Conservation (phyloP, 495 filamentous ascomycete species). For the Pseudevernia furfuracea region DNA sequence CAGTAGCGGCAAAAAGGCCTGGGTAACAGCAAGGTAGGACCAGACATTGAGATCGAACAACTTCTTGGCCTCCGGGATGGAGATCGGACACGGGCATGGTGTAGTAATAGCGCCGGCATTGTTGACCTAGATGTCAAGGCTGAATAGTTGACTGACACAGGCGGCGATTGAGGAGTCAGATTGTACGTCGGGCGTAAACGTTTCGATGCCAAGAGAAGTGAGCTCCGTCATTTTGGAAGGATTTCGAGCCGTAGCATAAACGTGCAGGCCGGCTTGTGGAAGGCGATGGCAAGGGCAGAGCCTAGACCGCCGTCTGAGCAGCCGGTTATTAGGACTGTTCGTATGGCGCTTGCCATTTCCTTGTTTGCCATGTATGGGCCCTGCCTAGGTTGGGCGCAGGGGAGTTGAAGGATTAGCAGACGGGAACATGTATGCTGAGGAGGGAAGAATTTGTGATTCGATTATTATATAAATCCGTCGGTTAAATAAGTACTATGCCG, state of each 20-base stretch:
- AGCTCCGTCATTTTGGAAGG: constrained; percentile 22
- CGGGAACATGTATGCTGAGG: too few species aligned
- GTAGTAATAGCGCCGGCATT: constrained; percentile 53
- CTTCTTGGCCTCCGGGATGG: constrained; percentile 42
- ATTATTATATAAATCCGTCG: too few species aligned
- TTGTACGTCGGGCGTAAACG: neutral
- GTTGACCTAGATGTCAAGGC: constrained; percentile 44
- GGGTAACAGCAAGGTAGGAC: constrained; percentile 46
- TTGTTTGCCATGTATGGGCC: neutral
- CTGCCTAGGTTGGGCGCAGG: too few species aligned
- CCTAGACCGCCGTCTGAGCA: constrained; percentile 41
- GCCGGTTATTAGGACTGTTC: constrained; percentile 41
- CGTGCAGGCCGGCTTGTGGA: constrained; percentile 33
- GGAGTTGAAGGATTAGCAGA: too few species aligned
- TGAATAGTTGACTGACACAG: constrained; percentile 38
- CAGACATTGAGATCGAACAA: constrained; percentile 60
- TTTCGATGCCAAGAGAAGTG: constrained; percentile 24
- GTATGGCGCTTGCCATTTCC: neutral
- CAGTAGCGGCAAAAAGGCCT: constrained; percentile 48
- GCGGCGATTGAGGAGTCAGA: constrained; percentile 39
- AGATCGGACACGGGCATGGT: constrained; percentile 48
- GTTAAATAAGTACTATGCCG: too few species aligned
- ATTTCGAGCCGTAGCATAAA: constrained; percentile 37
- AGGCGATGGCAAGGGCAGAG: constrained; percentile 33
- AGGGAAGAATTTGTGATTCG: too few species aligned